phyloP scores from a whole-genome alignment of 306 rosid species.

The Nissolia schottii region DNA sequence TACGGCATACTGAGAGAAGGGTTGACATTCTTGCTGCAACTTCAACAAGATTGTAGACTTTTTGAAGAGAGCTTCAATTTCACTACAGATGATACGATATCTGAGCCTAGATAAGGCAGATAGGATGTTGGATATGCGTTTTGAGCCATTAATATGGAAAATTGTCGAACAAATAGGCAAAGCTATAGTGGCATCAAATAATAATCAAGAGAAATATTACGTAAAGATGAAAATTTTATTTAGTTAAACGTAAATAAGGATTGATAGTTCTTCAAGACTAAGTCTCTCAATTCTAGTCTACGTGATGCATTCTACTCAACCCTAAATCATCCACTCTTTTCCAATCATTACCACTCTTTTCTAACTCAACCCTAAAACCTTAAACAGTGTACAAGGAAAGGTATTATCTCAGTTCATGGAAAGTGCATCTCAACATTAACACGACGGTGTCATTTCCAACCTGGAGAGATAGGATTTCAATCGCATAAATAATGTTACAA shows the following conservation, averaged over 20 bases:
- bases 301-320: no score
- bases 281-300: no score
- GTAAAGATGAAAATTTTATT: no score
- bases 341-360: no score
- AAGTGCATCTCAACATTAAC: not conserved
- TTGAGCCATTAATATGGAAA: constrained; percentile 43
- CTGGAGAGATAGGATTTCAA: not conserved
- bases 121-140: constrained; percentile 47
- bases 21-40: constrained; percentile 95
- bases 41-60: constrained; percentile 94
- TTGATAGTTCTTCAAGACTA: no score
- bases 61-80: constrained; percentile 82
- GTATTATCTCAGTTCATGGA: constrained; percentile 36
- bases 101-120: constrained; percentile 45
- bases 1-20: constrained; percentile 86
- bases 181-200: constrained; percentile 73
- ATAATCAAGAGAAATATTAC: no score
- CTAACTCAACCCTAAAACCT: no score
- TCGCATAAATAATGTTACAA: not conserved
- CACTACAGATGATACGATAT: constrained; percentile 56
- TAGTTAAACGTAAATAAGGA: no score
- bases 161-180: constrained; percentile 68
- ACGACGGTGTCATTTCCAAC: no score
- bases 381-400: constrained; percentile 84
- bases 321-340: constrained; percentile 5